Evolutionary conservation across 2,329 filamentous ascomycete genomes (phyloP).

Genomic region (Penicillium sp.): DNA sequence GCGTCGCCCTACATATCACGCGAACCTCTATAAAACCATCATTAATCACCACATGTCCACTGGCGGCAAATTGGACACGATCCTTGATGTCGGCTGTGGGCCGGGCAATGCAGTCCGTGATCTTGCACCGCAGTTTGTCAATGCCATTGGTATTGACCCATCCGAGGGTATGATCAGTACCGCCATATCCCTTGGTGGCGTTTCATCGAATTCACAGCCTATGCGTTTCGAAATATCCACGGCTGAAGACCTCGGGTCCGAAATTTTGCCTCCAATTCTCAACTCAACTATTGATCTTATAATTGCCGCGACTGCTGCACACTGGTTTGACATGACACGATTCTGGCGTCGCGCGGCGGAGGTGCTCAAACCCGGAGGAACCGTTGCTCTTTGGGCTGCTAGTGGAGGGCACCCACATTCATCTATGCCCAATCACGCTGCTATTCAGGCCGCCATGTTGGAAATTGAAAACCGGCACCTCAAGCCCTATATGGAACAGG

Average conservation of each 20-base stretch:
- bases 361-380: slow-evolving; percentile 53
- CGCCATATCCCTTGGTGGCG: slow-evolving; percentile 41
- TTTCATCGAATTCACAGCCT: slow-evolving; percentile 27
- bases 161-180: slow-evolving; percentile 55
- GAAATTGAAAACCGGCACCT: slow-evolving; percentile 39
- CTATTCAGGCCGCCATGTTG: slow-evolving; percentile 44
- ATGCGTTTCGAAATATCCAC: slow-evolving; percentile 46
- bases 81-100: slow-evolving; percentile 59
- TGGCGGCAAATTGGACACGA: slow-evolving; percentile 43
- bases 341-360: slow-evolving; percentile 52
- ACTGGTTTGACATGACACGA: slow-evolving; percentile 57
- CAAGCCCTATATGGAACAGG: slow-evolving; percentile 38
- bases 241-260: slow-evolving; percentile 46
- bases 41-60: slow-evolving; percentile 48
- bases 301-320: slow-evolving; percentile 51
- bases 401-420: slow-evolving; percentile 25
- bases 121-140: slow-evolving; percentile 48
- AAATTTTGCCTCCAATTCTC: slow-evolving; percentile 25
- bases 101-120: slow-evolving; percentile 51
- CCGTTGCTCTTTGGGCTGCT: slow-evolving; percentile 52
- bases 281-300: slow-evolving; percentile 49
- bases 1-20: slow-evolving; percentile 50
- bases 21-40: slow-evolving; percentile 48
- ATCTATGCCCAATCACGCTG: slow-evolving; percentile 40
- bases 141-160: slow-evolving; percentile 52